Percentiles rank a stretch among this genome's conserved stretches.
Conservation (phyloP, 140 eudicot genomes). For the Bidens hawaiensis region DNA sequence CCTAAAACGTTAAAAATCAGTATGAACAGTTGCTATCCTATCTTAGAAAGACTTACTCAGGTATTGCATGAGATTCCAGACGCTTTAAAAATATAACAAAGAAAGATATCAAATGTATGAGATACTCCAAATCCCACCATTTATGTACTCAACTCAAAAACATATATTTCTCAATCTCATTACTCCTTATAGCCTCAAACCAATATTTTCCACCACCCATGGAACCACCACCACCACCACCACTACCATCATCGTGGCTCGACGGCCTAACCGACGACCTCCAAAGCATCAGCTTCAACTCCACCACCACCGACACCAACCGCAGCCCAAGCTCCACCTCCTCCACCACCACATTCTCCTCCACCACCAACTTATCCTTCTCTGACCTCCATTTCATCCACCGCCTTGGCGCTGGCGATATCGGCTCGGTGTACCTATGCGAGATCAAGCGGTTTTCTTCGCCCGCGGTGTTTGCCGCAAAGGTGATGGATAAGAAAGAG, state of each 20-base stretch:
- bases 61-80: too few relatives aligned
- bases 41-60: too few relatives aligned
- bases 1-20: too few relatives aligned
- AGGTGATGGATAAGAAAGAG: constrained; percentile 78
- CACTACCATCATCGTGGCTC: too few relatives aligned
- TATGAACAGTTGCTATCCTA: too few relatives aligned
- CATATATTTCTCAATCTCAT: too few relatives aligned
- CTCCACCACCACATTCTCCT: constrained; percentile 55
- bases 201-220: constrained; percentile 5
- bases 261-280: constrained; percentile 76
- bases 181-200: too few relatives aligned
- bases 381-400: constrained; percentile 68
- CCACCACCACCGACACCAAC: constrained; percentile 70
- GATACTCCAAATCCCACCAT: too few relatives aligned
- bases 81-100: too few relatives aligned
- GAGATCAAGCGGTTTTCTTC: constrained; percentile 41
- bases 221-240: constrained; percentile 41
- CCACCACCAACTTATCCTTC: constrained; percentile 31
- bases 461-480: constrained; percentile 63
- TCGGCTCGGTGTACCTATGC: constrained; percentile 64
- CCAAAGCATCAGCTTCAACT: constrained; percentile 90
- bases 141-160: too few relatives aligned
- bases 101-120: too few relatives aligned
- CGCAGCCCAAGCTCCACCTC: constrained; percentile 83
- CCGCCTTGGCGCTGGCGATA: constrained; percentile 90